Percentiles rank a stretch among this genome's conserved stretches.
phyloP scores from a whole-genome alignment of 1,139 yeast species.

The Spathaspora jeffriesii region DNA sequence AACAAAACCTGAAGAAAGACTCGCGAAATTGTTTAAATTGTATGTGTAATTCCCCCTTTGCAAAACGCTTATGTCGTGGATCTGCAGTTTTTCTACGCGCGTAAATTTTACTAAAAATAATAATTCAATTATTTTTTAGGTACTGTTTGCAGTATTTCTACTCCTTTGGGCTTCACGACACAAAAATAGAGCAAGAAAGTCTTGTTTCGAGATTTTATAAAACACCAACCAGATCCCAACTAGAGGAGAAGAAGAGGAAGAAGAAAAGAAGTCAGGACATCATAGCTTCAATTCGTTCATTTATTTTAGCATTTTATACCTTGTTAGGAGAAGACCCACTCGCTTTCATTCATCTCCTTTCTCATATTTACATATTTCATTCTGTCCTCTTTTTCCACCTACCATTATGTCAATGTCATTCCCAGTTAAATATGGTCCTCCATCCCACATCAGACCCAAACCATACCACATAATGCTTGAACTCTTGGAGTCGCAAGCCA shows the following conservation, averaged over 20 bases:
- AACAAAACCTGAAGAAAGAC: neutral
- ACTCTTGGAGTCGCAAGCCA: slow-evolving; percentile 46
- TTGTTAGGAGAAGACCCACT: slow-evolving; percentile 1
- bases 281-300: neutral
- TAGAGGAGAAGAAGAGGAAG: neutral
- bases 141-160: neutral
- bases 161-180: slow-evolving; percentile 3
- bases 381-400: neutral
- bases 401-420: slow-evolving; percentile 1
- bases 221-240: neutral
- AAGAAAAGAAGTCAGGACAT: neutral
- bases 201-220: slow-evolving; percentile 3
- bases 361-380: neutral
- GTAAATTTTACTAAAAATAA: neutral
- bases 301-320: neutral
- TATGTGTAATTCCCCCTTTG: neutral
- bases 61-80: neutral
- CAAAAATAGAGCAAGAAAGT: neutral
- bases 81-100: neutral
- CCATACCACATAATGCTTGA: slow-evolving; percentile 46
- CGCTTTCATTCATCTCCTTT: neutral
- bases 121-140: neutral
- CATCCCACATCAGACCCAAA: slow-evolving; percentile 34
- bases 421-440: slow-evolving; percentile 42
- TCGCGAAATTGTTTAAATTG: neutral